Evolutionary conservation across 2,329 filamentous ascomycete genomes (phyloP).

Genomic region (Cadophora luteo-olivacea): DNA sequence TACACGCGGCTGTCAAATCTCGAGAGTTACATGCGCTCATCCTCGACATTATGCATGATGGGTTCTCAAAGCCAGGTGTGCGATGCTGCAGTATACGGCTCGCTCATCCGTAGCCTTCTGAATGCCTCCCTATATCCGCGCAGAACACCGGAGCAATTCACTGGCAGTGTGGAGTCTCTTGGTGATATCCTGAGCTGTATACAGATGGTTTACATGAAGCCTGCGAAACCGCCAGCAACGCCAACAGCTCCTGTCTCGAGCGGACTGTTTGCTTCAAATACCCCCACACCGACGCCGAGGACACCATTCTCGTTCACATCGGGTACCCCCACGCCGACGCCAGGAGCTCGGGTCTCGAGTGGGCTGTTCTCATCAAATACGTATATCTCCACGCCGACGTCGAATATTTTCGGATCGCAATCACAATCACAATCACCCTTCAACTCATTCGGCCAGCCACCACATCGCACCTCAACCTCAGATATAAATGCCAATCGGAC

Average conservation of each 20-base stretch:
- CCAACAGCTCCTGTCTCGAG: not conserved
- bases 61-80: slow-evolving; percentile 9
- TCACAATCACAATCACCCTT: no score
- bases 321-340: no score
- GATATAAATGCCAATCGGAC: no score
- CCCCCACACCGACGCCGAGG: no score
- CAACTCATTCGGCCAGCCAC: no score
- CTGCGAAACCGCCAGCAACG: no score
- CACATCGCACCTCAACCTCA: no score
- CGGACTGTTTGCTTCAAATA: no score
- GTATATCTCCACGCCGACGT: no score
- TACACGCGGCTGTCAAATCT: not conserved
- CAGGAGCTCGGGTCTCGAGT: no score
- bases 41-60: not conserved
- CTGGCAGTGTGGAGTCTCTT: not conserved
- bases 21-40: not conserved
- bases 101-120: slow-evolving; percentile 10
- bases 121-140: slow-evolving; percentile 4
- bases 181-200: not conserved
- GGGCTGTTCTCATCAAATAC: no score
- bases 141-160: not conserved
- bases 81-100: slow-evolving; percentile 22
- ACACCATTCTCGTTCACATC: no score
- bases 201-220: not conserved
- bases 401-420: not conserved